phyloP scores from a whole-genome alignment of 345 rosid species.

The Melaleuca quinquenervia region DNA sequence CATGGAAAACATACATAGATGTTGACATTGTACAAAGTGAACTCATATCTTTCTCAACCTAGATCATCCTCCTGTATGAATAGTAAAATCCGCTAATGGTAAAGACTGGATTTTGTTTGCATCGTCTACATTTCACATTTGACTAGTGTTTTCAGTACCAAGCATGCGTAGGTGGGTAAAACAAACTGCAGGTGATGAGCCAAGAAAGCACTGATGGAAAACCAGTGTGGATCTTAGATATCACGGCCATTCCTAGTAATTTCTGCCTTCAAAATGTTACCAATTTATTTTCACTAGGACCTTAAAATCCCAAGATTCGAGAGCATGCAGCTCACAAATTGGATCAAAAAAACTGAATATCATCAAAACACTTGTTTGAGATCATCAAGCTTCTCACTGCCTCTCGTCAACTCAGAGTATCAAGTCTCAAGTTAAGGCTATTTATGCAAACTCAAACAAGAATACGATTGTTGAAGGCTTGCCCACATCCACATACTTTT shows the following conservation, averaged over 20 bases:
- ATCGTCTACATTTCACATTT: background rate
- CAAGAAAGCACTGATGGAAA: background rate
- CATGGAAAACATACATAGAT: background rate
- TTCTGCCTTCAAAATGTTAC: background rate
- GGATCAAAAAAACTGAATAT: background rate
- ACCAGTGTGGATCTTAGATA: background rate
- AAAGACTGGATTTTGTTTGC: background rate
- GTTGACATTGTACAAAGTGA: background rate
- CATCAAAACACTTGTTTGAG: background rate
- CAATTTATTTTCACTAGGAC: background rate
- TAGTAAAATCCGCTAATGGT: background rate
- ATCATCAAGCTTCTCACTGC: background rate
- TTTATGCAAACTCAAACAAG: background rate
- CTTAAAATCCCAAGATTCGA: background rate
- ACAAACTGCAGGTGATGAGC: background rate
- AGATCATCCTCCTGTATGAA: background rate
- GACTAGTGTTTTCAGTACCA: background rate
- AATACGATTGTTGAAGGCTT: background rate
- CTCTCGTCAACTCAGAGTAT: background rate
- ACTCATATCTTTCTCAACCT: background rate
- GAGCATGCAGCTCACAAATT: background rate
- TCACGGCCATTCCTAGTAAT: background rate
- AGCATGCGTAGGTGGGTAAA: background rate
- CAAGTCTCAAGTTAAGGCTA: background rate
- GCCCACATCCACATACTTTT: constrained; percentile 8